A percentile compares a stretch with the other conserved stretches of the same genome.
phyloP scores from a whole-genome alignment of 352 stramenopile genomes.

The Pythium coloratum region DNA sequence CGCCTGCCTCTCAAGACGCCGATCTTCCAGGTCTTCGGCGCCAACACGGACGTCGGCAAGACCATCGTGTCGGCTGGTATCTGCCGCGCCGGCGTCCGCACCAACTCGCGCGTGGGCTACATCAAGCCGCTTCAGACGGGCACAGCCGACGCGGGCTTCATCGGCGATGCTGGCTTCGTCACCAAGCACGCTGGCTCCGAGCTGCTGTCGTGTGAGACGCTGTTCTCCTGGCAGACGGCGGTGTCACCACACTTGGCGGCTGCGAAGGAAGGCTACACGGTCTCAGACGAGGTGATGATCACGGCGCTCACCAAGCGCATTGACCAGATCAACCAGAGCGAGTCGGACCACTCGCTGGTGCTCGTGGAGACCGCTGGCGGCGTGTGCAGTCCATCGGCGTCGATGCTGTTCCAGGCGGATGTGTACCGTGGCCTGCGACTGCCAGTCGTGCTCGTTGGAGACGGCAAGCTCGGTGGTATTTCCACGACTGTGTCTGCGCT shows the following conservation, averaged over 20 bases:
- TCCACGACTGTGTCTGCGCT: conserved; percentile 93
- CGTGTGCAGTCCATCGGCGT: conserved; percentile 89
- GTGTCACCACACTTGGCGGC: conserved; percentile 94
- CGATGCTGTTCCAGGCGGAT: conserved; percentile 91
- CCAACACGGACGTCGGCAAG: conserved; percentile 98
- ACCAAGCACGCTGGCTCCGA: conserved; percentile 35
- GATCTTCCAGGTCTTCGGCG: conserved; percentile 93
- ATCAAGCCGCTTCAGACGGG: conserved; percentile 98
- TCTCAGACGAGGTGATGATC: conserved; percentile 89
- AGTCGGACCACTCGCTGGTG: conserved; percentile 47
- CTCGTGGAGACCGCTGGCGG: conserved; percentile 96
- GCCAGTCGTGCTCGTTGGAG: conserved; percentile 94
- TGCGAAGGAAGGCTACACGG: conserved; percentile 79
- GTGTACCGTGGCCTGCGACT: conserved; percentile 90
- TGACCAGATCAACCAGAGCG: conserved; percentile 35
- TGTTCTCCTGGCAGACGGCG: conserved; percentile 94
- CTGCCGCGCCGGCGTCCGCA: conserved; percentile 64
- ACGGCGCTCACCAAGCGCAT: conserved; percentile 64
- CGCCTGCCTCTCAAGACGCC: conserved; percentile 60
- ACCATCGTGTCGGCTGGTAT: conserved; percentile 95
- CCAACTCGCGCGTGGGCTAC: conserved; percentile 70
- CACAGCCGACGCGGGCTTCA: conserved; percentile 55
- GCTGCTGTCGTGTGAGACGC: conserved; percentile 69
- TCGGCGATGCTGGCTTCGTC: conserved; percentile 89
- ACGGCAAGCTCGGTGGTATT: conserved; percentile 95